Conservation (phyloP, 1,284 basidiomycete genomes). For the Microstroma glucosiphilum region DNA sequence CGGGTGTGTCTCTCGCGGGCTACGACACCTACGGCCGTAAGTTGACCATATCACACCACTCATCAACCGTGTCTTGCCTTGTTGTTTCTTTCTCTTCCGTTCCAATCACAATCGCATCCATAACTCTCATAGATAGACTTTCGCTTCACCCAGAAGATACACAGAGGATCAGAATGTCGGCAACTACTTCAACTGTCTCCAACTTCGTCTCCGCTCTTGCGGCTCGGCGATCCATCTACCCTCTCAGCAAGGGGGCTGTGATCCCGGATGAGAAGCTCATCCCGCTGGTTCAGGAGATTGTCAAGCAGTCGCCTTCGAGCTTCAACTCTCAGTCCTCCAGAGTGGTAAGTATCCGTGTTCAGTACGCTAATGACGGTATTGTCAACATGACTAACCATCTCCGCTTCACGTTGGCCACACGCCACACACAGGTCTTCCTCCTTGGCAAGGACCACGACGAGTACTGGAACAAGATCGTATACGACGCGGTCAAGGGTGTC, state of each 20-base stretch:
- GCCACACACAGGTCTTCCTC: conserved; percentile 34
- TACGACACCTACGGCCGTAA: too few relatives aligned
- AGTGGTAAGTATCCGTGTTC: conserved; percentile 36
- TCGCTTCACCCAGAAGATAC: too few relatives aligned
- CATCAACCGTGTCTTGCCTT: too few relatives aligned
- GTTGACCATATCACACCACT: too few relatives aligned
- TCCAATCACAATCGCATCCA: too few relatives aligned
- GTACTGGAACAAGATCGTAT: conserved; percentile 52
- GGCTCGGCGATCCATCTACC: conserved; percentile 53
- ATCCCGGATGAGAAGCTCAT: conserved; percentile 51
- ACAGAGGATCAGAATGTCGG: too few relatives aligned
- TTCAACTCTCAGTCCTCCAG: conserved; percentile 55
- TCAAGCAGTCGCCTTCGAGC: conserved; percentile 53
- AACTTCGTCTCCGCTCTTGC: conserved; percentile 30
- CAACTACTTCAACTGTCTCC: conserved; percentile 13
- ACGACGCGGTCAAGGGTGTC: conserved; percentile 35
- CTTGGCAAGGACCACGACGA: conserved; percentile 52
- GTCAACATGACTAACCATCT: neutral
- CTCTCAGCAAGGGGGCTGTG: conserved; percentile 50
- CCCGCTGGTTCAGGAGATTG: conserved; percentile 51
- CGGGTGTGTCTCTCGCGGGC: too few relatives aligned
- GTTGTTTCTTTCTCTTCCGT: too few relatives aligned
- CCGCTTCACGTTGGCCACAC: neutral
- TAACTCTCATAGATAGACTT: too few relatives aligned
- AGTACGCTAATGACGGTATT: neutral